A percentile compares a stretch with the other conserved stretches of the same genome.
Evolutionary conservation across 2,329 filamentous ascomycete genomes (phyloP).

Genomic region (Drechslerella stenobrocha): DNA sequence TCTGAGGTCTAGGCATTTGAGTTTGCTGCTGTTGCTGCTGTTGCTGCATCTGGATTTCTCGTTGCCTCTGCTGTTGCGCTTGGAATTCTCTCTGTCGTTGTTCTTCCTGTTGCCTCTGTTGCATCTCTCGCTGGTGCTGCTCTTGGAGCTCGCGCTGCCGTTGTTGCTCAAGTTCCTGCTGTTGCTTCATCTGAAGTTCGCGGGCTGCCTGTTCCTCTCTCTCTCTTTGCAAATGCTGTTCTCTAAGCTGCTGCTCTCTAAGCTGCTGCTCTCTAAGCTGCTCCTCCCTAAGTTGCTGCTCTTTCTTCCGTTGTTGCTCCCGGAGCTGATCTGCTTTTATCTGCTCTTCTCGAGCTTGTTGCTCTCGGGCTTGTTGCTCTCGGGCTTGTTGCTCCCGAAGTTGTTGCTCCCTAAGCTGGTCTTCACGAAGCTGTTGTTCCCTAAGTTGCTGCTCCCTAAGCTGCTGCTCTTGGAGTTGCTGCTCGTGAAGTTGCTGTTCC

Average conservation of each 20-base stretch:
- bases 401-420: constrained; percentile 10
- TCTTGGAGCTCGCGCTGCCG: constrained; percentile 44
- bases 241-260: constrained; percentile 21
- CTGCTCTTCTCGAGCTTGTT: constrained; percentile 25
- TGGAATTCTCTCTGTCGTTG: constrained; percentile 41
- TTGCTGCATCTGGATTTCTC: constrained; percentile 30
- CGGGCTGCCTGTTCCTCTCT: constrained; percentile 32
- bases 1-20: constrained; percentile 44
- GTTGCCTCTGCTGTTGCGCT: constrained; percentile 33
- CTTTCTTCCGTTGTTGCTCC: constrained; percentile 31
- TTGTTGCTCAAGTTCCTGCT: constrained; percentile 44
- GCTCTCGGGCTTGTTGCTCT: not conserved
- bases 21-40: constrained; percentile 39
- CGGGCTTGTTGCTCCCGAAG: constrained; percentile 1
- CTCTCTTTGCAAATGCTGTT: constrained; percentile 18
- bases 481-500: not conserved
- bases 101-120: constrained; percentile 38
- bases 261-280: constrained; percentile 26
- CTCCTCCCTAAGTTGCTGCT: constrained; percentile 25
- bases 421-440: constrained; percentile 7
- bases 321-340: constrained; percentile 26
- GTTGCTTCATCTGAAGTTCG: constrained; percentile 35
- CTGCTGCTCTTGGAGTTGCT: constrained; percentile 10
- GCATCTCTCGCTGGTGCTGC: constrained; percentile 38
- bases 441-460: not conserved